Evolutionary conservation across 148 eudicot species (phyloP), one percentile per base, ranked within the genome.

Genomic region (Beta vulgaris): DNA sequence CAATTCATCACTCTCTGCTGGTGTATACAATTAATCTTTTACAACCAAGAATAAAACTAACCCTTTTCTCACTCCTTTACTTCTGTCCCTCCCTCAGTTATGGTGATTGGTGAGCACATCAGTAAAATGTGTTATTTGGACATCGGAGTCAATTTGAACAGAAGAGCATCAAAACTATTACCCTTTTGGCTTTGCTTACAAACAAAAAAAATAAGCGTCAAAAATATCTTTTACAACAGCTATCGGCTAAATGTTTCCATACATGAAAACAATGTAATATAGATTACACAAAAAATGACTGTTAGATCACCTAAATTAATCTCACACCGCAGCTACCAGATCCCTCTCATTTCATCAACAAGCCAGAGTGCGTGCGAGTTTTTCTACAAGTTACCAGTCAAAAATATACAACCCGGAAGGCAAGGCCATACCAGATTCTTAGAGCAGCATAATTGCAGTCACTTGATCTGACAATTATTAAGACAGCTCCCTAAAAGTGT

Each of bases 261-360:
- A 77, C 80, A 70, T 35, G 70, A 51, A 59, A 69, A 43, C 61
- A 42, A 59, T 61, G 68, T 58, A 63, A 74, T 74, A 79, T 62
- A 75, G 31, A 74, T 74, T 74, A 79, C 71, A 69, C 71, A 69
- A 74, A 59, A 68, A 74, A 68, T 54, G 72, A 46, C 71, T 6
- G 82, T 74, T 40, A 74, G 62, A 58, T 40, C 46, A 67, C 66
- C 68, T 42, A 68, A n/a, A 74, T 26, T 58, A 48, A 73, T 68
- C 60, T 49, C 74, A 28, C 11, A 65, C 32, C 53, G 64, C 32
- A 74, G 53, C 49, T 62, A 64, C 65, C 31, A 42, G 21, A 60
- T 29, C 37, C 42, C 13, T 36, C 29, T 43, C 65, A 46, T 74
- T 46, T 61, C 31, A 44, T 75, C 68, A 28, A 79, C 48, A 13